phyloP scores from a whole-genome alignment of 257 asterid genomes.

The Primulina eburnea region DNA sequence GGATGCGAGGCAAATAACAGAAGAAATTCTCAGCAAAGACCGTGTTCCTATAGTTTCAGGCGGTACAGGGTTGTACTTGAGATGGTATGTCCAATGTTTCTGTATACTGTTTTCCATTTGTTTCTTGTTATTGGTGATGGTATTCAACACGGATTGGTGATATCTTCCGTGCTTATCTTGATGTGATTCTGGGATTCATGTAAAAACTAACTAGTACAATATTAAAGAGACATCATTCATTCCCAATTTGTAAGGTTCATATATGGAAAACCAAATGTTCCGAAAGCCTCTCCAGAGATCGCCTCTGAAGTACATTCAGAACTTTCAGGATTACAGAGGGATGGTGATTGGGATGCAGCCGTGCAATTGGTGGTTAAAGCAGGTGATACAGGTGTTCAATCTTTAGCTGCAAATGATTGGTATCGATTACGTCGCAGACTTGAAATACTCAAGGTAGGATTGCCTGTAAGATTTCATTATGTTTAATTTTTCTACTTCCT shows the following conservation, averaged over 20 bases:
- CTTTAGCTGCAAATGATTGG: slow-evolving; percentile 87
- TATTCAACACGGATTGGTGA: neutral
- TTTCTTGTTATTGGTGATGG: slow-evolving; percentile 10
- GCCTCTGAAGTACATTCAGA: slow-evolving; percentile 61
- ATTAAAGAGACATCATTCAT: slow-evolving; percentile 19
- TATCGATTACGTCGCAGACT: slow-evolving; percentile 88
- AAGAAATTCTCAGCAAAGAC: slow-evolving; percentile 61
- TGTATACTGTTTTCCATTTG: slow-evolving; percentile 9
- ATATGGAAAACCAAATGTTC: slow-evolving; percentile 94
- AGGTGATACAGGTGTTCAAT: slow-evolving; percentile 75
- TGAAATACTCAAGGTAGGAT: slow-evolving; percentile 79
- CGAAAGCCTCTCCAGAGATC: slow-evolving; percentile 72
- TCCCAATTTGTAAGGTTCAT: slow-evolving; percentile 63
- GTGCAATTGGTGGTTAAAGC: slow-evolving; percentile 60
- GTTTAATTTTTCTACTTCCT: neutral
- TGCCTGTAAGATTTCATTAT: slow-evolving; percentile 1
- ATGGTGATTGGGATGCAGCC: slow-evolving; percentile 84
- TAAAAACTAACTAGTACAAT: slow-evolving; percentile 1
- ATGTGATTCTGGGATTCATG: slow-evolving; percentile 8
- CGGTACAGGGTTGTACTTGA: slow-evolving; percentile 92
- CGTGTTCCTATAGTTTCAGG: slow-evolving; percentile 87
- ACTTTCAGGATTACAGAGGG: slow-evolving; percentile 61
- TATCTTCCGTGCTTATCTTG: neutral
- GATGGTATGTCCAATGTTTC: slow-evolving; percentile 58
- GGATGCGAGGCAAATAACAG: slow-evolving; percentile 82